Percentiles rank a stretch among this genome's conserved stretches.
These are phyloP conservation scores for Adansonia digitata DNA, from an alignment of 345 rosid species.

Conservation along the genomic window DNA sequence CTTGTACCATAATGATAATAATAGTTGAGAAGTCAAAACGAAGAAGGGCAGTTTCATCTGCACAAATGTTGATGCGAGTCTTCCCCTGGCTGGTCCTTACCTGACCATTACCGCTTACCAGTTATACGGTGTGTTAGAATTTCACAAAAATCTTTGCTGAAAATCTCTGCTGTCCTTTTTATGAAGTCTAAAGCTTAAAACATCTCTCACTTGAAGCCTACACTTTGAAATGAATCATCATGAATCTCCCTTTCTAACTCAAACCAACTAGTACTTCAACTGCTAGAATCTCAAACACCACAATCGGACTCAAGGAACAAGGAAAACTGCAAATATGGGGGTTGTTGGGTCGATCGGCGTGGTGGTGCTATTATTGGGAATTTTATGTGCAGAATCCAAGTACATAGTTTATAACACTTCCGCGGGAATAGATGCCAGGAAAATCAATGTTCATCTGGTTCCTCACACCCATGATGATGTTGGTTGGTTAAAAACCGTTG, in stretches of 20 bases:
- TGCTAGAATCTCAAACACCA: neutral
- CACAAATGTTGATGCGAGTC: neutral
- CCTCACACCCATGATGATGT: constrained; percentile 95
- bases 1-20: neutral
- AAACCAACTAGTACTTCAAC: neutral
- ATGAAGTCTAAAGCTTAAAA: neutral
- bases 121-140: neutral
- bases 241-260: neutral
- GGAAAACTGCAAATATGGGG: constrained; percentile 14
- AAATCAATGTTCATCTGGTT: constrained; percentile 93
- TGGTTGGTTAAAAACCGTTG: constrained; percentile 97
- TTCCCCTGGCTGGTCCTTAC: neutral
- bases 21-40: neutral
- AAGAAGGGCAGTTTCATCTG: neutral
- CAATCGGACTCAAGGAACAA: too few species aligned
- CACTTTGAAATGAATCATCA: neutral
- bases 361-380: constrained; percentile 27
- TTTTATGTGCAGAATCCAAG: constrained; percentile 49
- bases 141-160: neutral
- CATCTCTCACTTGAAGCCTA: neutral
- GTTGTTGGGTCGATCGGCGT: constrained; percentile 12
- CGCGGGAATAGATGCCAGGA: constrained; percentile 60
- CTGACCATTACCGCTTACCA: neutral
- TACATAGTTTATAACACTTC: constrained; percentile 82
- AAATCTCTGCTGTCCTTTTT: neutral